Evolutionary conservation across 768 basidiomycete species (phyloP), one percentile per base, ranked within the genome.

Genomic region (Clitopilus hobsonii): DNA sequence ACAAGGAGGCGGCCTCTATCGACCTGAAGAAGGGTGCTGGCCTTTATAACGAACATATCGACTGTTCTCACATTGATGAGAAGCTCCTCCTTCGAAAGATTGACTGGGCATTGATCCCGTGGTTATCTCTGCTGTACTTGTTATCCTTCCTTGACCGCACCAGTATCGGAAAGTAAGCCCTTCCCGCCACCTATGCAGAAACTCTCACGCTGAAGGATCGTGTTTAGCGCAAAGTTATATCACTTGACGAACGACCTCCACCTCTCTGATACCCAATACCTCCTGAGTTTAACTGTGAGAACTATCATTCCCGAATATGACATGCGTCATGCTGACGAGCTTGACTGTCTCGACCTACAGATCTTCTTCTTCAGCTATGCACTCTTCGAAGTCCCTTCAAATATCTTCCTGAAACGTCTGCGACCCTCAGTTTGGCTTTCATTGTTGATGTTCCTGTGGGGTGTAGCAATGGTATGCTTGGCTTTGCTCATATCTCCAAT

Each of bases 351-450:
- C 26, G n/a, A 10, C 30, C 48, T 52, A 45, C 51, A 60, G 71
- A 70, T 73, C 49, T 74, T 82, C 60, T 82, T 82, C 67, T 80
- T 84, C 69, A 77, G 84, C 51, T 90, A 91, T 62, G 77, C 85
- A 2, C 63, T 89, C 24, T 91, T 91, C 57, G 86, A 90, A 76
- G 85, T 89, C 25, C 89, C 89, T 2, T 87, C 85, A 13, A 89
- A 89, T 57, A 69, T 88, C 2, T 83, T 88, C 64, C 69, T 89
- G 51, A 89, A 89, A 64, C 81, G 86, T 28, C 74, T 89, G 27
- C 77, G 88, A 0, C 90, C 89, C 0, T 89, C 88, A 2, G 67
- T 92, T 29, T 91, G 89, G 89, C 71, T 92, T 5, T 88, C 87
- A 5, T 56, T 76, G 24, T 73, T 91, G 52, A 91, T 92, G 89